A percentile compares a stretch with the other conserved stretches of the same genome.
Conservation (phyloP, 345 rosid species). For the Toxicodendron radicans region DNA sequence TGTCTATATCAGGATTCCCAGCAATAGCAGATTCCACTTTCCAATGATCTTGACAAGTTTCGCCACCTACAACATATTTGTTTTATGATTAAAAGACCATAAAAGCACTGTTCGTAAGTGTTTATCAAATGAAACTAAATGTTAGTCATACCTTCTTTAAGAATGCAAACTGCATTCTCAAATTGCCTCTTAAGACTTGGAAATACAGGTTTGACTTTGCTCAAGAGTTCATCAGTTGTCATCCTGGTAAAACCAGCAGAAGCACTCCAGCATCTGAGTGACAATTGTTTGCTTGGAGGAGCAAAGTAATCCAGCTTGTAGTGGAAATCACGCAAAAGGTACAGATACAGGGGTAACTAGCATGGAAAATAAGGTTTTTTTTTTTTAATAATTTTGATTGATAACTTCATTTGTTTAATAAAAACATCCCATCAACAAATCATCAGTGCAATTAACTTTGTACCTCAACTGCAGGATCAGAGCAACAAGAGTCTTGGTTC, state of each 20-base stretch:
- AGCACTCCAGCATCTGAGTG: conserved; percentile 38
- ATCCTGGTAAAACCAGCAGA: conserved; percentile 40
- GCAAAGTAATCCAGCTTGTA: conserved; percentile 63
- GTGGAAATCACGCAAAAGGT: conserved; percentile 70
- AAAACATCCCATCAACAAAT: neutral
- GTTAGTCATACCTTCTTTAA: conserved; percentile 54
- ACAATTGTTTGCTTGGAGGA: conserved; percentile 37
- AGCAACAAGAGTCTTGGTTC: conserved; percentile 53
- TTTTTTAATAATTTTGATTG: neutral
- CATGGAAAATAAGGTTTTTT: conserved; percentile 29
- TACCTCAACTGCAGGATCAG: conserved; percentile 80
- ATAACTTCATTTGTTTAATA: neutral
- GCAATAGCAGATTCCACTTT: conserved; percentile 48
- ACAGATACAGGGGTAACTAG: conserved; percentile 66
- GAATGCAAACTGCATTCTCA: conserved; percentile 47
- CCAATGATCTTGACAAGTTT: conserved; percentile 70
- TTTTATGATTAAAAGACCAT: conserved; percentile 22
- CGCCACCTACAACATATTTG: conserved; percentile 45
- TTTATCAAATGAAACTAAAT: conserved; percentile 15
- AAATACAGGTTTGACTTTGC: conserved; percentile 46
- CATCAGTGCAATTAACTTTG: conserved; percentile 8
- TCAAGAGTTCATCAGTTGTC: conserved; percentile 46
- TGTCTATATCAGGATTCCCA: conserved; percentile 54
- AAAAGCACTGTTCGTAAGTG: conserved; percentile 9
- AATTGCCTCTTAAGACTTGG: conserved; percentile 56